phyloP scores from a whole-genome alignment of 441 rosid genomes.

The Adansonia grandidieri region DNA sequence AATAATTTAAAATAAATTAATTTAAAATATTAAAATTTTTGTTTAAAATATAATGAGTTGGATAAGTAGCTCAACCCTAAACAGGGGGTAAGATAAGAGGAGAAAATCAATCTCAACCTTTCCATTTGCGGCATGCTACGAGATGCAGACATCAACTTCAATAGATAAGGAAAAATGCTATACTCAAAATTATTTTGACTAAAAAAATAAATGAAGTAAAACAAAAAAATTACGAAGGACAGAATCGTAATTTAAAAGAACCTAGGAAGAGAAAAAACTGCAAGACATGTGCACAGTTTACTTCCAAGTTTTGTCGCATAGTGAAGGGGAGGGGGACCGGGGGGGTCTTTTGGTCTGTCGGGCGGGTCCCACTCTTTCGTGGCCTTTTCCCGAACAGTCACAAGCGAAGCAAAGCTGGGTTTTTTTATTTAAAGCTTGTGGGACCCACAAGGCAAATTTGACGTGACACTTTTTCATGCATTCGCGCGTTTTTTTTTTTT shows the following conservation, averaged over 20 bases:
- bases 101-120: too few species aligned
- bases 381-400: neutral
- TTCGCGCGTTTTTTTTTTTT: constrained; percentile 2
- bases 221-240: neutral
- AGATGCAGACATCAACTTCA: too few species aligned
- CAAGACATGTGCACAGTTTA: constrained; percentile 7
- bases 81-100: too few species aligned
- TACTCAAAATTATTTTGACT: too few species aligned
- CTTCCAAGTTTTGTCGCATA: constrained; percentile 10
- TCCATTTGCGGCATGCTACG: too few species aligned
- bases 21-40: too few species aligned
- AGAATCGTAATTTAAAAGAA: neutral
- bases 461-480: constrained; percentile 23
- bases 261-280: neutral
- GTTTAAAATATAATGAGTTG: too few species aligned
- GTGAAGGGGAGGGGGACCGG: neutral
- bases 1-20: too few species aligned
- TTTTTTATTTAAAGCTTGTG: neutral
- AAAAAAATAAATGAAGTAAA: too few species aligned
- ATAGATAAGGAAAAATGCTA: too few species aligned
- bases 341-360: neutral
- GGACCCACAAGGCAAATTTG: neutral
- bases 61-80: too few species aligned
- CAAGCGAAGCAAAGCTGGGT: neutral
- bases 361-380: neutral